phyloP scores from a whole-genome alignment of 2,329 filamentous ascomycete species.

The Plenodomus biglobosus region DNA sequence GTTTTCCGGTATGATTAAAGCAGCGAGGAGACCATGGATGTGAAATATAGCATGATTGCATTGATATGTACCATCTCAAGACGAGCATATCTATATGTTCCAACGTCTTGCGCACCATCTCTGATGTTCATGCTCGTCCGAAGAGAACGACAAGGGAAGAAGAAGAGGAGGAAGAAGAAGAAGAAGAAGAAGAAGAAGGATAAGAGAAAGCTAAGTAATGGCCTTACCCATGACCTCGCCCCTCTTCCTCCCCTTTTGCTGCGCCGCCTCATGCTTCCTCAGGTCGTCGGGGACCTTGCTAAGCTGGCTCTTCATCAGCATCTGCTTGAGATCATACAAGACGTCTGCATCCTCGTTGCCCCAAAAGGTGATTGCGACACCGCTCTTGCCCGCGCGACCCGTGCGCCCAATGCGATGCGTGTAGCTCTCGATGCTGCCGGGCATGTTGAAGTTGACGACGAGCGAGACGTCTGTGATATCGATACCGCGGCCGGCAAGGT shows the following conservation, averaged over 20 bases:
- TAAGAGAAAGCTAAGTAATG: slow-evolving; percentile 12
- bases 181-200: no score
- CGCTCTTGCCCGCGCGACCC: slow-evolving; percentile 93
- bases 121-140: no score
- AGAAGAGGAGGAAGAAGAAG: no score
- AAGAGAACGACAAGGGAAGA: no score
- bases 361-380: slow-evolving; percentile 94
- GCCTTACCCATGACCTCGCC: slow-evolving; percentile 14
- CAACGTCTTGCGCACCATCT: no score
- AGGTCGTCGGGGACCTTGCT: slow-evolving; percentile 90
- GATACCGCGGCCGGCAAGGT: slow-evolving; percentile 95
- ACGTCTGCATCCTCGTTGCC: slow-evolving; percentile 87
- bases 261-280: slow-evolving; percentile 84
- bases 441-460: slow-evolving; percentile 99
- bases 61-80: no score
- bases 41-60: no score
- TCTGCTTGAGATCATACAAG: slow-evolving; percentile 93
- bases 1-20: no score
- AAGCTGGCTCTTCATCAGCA: slow-evolving; percentile 86
- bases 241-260: slow-evolving; percentile 66
- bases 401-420: slow-evolving; percentile 97
- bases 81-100: no score
- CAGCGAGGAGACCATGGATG: no score
- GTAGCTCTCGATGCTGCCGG: slow-evolving; percentile 86
- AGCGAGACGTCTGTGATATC: slow-evolving; percentile 92